Conservation (phyloP, 2,329 filamentous ascomycete genomes). For the Trichoderma cornu-damae region DNA sequence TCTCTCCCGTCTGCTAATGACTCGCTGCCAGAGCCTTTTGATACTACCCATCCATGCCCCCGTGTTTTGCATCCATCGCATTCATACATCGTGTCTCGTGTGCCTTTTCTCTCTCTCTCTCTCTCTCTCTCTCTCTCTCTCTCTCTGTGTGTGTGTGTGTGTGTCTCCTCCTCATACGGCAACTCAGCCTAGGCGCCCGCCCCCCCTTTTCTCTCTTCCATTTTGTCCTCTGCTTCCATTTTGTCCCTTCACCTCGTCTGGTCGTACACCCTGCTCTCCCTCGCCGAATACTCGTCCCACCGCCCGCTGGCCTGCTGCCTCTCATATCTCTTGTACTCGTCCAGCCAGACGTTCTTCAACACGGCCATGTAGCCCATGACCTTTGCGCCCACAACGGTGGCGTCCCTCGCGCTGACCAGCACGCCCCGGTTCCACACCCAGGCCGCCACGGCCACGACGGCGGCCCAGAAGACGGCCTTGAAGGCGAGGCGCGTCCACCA, state of each 20-base stretch:
- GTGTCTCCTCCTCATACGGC: not conserved
- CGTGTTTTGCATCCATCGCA: not conserved
- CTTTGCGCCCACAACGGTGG: conserved; percentile 39
- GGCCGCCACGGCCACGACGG: conserved; percentile 49
- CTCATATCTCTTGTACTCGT: conserved; percentile 55
- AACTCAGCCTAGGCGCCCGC: too few relatives aligned
- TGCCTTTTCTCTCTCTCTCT: not conserved
- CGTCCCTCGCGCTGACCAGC: conserved; percentile 59
- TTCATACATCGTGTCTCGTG: conserved; percentile 4
- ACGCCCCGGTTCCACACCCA: conserved; percentile 62
- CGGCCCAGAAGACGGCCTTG: conserved; percentile 59
- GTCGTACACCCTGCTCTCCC: conserved; percentile 16
- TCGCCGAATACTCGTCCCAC: conserved; percentile 18
- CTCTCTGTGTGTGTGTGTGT: too few relatives aligned
- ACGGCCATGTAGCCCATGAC: conserved; percentile 44
- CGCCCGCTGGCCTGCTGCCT: conserved; percentile 34
- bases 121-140: not conserved
- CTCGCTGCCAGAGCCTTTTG: too few relatives aligned
- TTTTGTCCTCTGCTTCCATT: not conserved
- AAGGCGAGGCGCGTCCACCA: conserved; percentile 70
- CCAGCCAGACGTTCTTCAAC: conserved; percentile 50
- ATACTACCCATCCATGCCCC: too few relatives aligned
- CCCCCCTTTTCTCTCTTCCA: not conserved
- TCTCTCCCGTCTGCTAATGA: not conserved
- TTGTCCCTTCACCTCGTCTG: not conserved